These are phyloP conservation scores for Cladosporium sp. DNA, from an alignment of 2,329 filamentous ascomycete species.

Conservation along the genomic window DNA sequence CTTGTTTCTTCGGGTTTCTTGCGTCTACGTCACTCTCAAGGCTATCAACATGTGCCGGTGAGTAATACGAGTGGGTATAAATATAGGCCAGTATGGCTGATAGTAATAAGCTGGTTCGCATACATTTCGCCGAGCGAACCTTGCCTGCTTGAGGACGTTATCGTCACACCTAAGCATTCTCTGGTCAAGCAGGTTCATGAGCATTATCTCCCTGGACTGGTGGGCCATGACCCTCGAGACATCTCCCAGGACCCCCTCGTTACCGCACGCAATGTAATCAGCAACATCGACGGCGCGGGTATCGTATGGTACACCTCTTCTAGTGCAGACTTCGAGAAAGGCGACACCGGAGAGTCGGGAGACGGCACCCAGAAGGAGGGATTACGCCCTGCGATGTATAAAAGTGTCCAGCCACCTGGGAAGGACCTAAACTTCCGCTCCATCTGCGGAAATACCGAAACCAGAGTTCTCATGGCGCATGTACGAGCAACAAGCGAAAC, in stretches of 20 bases:
- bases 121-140: conserved; percentile 51
- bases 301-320: conserved; percentile 50
- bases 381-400: conserved; percentile 48
- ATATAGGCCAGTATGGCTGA: conserved; percentile 22
- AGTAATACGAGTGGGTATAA: conserved; percentile 8
- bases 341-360: conserved; percentile 22
- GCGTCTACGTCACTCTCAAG: not conserved
- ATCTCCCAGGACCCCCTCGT: conserved; percentile 41
- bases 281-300: conserved; percentile 54
- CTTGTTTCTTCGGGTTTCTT: no score
- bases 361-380: conserved; percentile 30
- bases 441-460: conserved; percentile 48
- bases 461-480: conserved; percentile 48
- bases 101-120: conserved; percentile 50
- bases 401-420: conserved; percentile 47
- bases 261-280: conserved; percentile 47
- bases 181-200: conserved; percentile 46
- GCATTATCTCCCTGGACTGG: conserved; percentile 51
- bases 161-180: conserved; percentile 43
- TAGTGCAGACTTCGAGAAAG: conserved; percentile 37
- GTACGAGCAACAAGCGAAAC: conserved; percentile 49
- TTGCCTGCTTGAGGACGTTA: conserved; percentile 52
- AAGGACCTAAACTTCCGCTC: conserved; percentile 52
- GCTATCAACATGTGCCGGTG: conserved; percentile 30
- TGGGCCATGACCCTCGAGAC: conserved; percentile 44